phyloP scores from a whole-genome alignment of 768 basidiomycete genomes.

The Pholiota microspora region DNA sequence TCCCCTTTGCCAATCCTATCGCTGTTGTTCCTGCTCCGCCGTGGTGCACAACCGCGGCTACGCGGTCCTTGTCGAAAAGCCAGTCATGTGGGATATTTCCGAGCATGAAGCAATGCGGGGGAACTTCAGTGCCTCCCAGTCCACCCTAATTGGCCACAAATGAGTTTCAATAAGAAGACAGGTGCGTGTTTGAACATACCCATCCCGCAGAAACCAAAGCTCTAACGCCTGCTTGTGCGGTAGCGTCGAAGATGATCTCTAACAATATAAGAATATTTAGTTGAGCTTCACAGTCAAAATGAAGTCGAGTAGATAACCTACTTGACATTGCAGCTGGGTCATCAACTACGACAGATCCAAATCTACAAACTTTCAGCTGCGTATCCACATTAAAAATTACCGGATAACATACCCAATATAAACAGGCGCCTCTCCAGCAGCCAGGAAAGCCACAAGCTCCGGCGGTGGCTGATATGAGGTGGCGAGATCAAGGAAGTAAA shows the following conservation, averaged over 20 bases:
- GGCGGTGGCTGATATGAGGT: conserved; percentile 43
- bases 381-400: neutral
- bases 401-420: conserved; percentile 52
- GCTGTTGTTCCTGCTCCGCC: conserved; percentile 70
- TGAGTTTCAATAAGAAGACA: neutral
- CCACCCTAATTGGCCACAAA: conserved; percentile 38
- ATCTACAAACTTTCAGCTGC: conserved; percentile 30
- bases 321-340: conserved; percentile 52
- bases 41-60: conserved; percentile 60
- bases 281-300: too few relatives aligned
- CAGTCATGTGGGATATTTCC: conserved; percentile 70
- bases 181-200: conserved; percentile 27
- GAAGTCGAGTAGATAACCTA: conserved; percentile 18
- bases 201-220: conserved; percentile 66
- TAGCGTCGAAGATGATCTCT: conserved; percentile 61
- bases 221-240: conserved; percentile 50
- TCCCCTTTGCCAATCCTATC: conserved; percentile 55
- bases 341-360: conserved; percentile 60
- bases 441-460: conserved; percentile 49
- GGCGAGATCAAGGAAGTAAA: conserved; percentile 58
- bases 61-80: conserved; percentile 55
- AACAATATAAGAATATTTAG: neutral
- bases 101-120: conserved; percentile 56
- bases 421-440: conserved; percentile 47
- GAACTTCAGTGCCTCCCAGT: conserved; percentile 50